Base-by-base conservation (phyloP, 176 grass and related monocot genomes). In the Metroxylon sagu region DNA sequence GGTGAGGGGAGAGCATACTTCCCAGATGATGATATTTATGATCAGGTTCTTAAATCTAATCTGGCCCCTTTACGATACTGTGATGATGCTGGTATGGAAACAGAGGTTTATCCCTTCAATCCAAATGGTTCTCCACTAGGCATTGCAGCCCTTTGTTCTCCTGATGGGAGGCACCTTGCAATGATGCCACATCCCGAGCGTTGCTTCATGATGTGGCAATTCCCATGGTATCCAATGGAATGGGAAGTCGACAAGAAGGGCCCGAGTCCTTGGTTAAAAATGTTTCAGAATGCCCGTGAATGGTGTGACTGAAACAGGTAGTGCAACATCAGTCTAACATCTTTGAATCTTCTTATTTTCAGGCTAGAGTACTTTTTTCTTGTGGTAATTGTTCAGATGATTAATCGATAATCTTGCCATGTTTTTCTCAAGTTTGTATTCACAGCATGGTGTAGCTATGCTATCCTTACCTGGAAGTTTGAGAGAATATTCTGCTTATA, bases 131-230 rank as follows among this genome's bases (percentile, higher is more conserved):
- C 87, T 21, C 92, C 87, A 17, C 75, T 87, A 27, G 83, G 92
- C 18, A 88, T 96, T 68, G 87, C 83, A 14, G 80, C 92, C 6
- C 80, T 96, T 57, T 89, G 93, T 73, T 92, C 93, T 29, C 84
- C 87, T 16, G 71, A 98, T 81, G 93, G 93, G 52, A 78, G 93
- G 29, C 87, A 98, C 61, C 79, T 98, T 7, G 87, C 87, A 28
- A 83, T 98, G 93, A 92, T 98, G 93, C 93, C 93, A 2, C 93
- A 98, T 61, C 93, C 93, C 0, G 93, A 98, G 53, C 81, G 93
- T 54, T 92, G 81, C 69, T 98, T 92, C 65, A 85, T 98, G 93
- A 98, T 98, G 87, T 98, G 93, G 93, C 87, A 98, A 58, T 92
- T 85, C 68, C 87, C 84, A 54, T 98, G 87, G 93, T 85, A 85